Conservation (phyloP, 2,329 filamentous ascomycete species). For the Pseudogymnoascus sp. region DNA sequence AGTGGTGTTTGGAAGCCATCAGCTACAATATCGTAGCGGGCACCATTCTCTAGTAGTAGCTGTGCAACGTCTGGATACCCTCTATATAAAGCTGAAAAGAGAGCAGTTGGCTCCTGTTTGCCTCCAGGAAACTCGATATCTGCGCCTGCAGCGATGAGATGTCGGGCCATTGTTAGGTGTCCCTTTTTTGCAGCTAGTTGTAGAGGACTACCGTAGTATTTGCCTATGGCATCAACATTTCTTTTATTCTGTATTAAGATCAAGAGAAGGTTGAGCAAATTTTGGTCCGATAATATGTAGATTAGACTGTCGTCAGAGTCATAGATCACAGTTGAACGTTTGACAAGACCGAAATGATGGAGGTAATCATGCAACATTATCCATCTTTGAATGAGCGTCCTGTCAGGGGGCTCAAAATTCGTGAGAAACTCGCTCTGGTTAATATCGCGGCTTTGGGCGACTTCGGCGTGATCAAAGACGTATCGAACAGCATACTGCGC, state of each 20-base stretch:
- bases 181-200: background rate
- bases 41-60: background rate
- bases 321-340: background rate
- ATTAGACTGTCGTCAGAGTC: background rate
- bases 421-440: background rate
- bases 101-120: background rate
- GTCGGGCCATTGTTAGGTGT: background rate
- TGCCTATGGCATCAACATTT: background rate
- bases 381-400: background rate
- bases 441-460: conserved; percentile 21
- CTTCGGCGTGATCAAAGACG: conserved; percentile 34
- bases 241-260: background rate
- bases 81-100: background rate
- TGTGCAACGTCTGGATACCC: background rate
- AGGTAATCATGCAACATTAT: background rate
- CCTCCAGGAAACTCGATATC: background rate
- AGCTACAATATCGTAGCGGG: background rate
- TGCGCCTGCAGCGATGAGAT: background rate
- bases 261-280: background rate
- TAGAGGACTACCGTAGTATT: background rate
- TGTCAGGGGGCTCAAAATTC: background rate
- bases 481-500: conserved; percentile 35
- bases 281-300: background rate
- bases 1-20: background rate
- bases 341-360: background rate